These are phyloP conservation scores for Ogataea kodamae DNA, from an alignment of 805 yeast species.

Conservation along the genomic window DNA sequence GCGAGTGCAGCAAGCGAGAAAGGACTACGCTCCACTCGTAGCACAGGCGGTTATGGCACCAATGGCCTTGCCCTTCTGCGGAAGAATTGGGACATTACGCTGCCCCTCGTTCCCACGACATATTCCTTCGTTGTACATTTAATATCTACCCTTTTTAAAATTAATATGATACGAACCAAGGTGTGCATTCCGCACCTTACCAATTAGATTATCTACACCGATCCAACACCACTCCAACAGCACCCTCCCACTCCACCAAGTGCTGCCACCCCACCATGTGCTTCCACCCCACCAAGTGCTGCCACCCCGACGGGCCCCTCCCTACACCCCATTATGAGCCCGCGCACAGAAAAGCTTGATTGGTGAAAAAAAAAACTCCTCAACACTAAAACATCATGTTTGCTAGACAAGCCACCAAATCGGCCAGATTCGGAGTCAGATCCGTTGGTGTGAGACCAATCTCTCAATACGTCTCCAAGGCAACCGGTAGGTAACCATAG, in stretches of 20 bases:
- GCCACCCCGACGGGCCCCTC: not conserved
- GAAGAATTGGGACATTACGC: not conserved
- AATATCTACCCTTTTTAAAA: too few species aligned
- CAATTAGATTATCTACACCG: too few species aligned
- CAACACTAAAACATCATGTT: conserved; percentile 25
- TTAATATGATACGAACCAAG: too few species aligned
- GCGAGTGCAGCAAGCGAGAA: too few species aligned
- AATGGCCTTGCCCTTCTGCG: too few species aligned
- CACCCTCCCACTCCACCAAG: too few species aligned
- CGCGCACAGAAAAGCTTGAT: conserved; percentile 15
- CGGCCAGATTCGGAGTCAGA: conserved; percentile 27
- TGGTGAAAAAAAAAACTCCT: conserved; percentile 16
- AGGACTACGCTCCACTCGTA: too few species aligned
- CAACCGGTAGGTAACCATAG: conserved; percentile 38
- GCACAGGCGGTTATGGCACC: too few species aligned
- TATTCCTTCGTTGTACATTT: too few species aligned
- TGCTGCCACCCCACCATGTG: too few species aligned
- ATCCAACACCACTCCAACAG: too few species aligned
- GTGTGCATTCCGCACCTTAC: too few species aligned
- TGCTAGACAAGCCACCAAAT: conserved; percentile 34
- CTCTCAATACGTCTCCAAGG: conserved; percentile 35
- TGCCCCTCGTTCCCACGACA: not conserved
- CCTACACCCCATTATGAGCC: conserved; percentile 11
- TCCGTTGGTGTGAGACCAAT: conserved; percentile 37
- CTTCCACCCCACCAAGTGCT: not conserved